Evolutionary conservation across 164 flowering plant genomes (phyloP), one percentile per base, ranked within the genome.

Genomic region (Chimonanthus praecox): DNA sequence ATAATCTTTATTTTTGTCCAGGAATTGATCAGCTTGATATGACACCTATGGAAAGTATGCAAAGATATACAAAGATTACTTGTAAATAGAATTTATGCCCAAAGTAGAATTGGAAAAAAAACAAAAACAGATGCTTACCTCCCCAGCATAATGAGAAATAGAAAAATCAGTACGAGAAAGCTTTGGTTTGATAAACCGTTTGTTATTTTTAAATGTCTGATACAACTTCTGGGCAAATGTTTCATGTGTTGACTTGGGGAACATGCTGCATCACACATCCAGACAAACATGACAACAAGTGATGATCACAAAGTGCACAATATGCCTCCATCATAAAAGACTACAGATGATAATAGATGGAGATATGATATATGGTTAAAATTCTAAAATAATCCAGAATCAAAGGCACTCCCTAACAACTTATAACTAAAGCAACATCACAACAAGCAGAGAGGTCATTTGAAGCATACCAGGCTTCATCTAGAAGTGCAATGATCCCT

Each of bases 1-100:
- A 84, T 96, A 96, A 80, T 96, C 98, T 81, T 96, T 96, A 88
- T 96, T 96, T 87, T 96, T 96, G 82, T 96, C 99, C 80, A 96
- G 80, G 79, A 96, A 96, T 62, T 85, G 73, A 21, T 96, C 99
- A 2, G 99, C 94, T 81, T 91, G 98, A 77, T 96, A 96, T 49
- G 95, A 90, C 66, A 96, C 98, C 99, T 96, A 85, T 16, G 20
- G 18, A 62, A 62, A 16, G 7, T 15, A 62, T 16, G 65, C 8
- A 15, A 62, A 33, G 33, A 33, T 33, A 0, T 54, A n/a, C 11
- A 54, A 3, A 54, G 60, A 54, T 13, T 54, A 54, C 11, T 7
- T 11, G 9, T 13, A 13, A 54, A 54, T 15, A 54, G n/a, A 8
- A 54, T 13, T 54, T 13, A n/a, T 54, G n/a, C 4, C 13, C 11